Base-by-base conservation (phyloP, 139 green algal genomes). In the Eudorina sp. region DNA sequence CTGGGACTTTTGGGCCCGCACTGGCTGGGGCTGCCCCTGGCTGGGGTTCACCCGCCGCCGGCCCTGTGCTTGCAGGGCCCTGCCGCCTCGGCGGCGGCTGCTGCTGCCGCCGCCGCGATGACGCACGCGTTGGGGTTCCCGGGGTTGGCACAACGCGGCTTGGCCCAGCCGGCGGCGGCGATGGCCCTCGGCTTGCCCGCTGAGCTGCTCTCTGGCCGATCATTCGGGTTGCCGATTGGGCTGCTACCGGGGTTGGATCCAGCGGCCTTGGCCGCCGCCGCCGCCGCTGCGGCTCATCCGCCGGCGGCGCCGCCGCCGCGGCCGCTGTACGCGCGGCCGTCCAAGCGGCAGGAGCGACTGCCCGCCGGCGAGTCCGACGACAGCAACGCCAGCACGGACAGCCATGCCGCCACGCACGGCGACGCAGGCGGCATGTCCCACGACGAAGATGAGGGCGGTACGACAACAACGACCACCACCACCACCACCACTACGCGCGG, bases 391-490 rank as follows among this genome's bases (percentile, higher is more conserved):
- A 69, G 45, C 45, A 87, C 81, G 19, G 81, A 87, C 43, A 77
- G 55, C 62, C 62, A 78, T 21, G 64, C 64, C 4, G 43, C 60
- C 6, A 58, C 31, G 18, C n/a, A 62, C 16, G 58, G n/a, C 27
- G 58, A 74, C 38, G 55, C 38, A 9, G 60, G n/a, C n/a, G n/a
- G 80, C 2, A 41, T 7, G 16, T 62, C 40, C 0, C 81, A 87
- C 45, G 81, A 87, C 43, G 62, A 78, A 31, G 81, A 87, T n/a
- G 81, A 87, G 29, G 81, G 81, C 43, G 81, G 60, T 9, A 87
- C 81, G n/a, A 23, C 80, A 31, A 69, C 74, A 43, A 55, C 77
- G 4, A 38, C 7, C 6, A n/a, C 79, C 40, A 75, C 29, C 43
- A 45, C 29, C 38, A n/a, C 40, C 27, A 62, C 21, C 76, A 83